Base-by-base conservation (phyloP, 2,329 filamentous ascomycete species). In the Claviceps sp. region DNA sequence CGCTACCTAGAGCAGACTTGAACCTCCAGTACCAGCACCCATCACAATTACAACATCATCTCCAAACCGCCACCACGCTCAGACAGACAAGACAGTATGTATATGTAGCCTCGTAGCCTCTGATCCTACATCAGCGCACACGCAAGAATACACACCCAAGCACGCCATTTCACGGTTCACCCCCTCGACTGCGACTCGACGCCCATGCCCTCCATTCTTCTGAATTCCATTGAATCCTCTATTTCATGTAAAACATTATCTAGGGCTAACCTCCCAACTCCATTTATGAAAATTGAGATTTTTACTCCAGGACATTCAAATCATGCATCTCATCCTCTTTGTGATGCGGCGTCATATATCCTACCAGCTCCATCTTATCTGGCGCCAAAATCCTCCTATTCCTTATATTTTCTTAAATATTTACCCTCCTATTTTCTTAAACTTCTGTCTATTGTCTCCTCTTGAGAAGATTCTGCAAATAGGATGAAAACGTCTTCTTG, bases 401-500 rank as follows among this genome's bases (percentile, higher is more conserved):
- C 16, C 24, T 2, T 13, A 20, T 8, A 18, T 14, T 18, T 18
- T 18, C 18, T 18, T 18, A 18, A 18, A 18, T 18, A 18, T 18
- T 18, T 18, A 18, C 18, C 18, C 20, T 9, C 14, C 16, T 24
- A 13, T 11, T 34, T 5, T 26, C n/a, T 37, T 41, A 22, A 22
- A 22, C 18, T n/a, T 37, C 51, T 26, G 14, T 40, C 54, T 62
- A 65, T 55, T 64, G 61, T 52, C 73, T 65, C 56, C 62, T 70
- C 63, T 75, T 80, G 50, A 81, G 60, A 43, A 85, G 71, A 11
- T 70, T 71, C 57, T 77, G 73, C 46, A 90, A 69, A 60, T 87
- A 90, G 43, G 74, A 73, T 18, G 81, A 75, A 54, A 87, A 80
- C 0, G 71, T 70, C 59, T 82, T 84, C 57, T 75, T 76, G 58